phyloP scores from a whole-genome alignment of 2,329 filamentous ascomycete genomes.

The Mollisia scopiformis region DNA sequence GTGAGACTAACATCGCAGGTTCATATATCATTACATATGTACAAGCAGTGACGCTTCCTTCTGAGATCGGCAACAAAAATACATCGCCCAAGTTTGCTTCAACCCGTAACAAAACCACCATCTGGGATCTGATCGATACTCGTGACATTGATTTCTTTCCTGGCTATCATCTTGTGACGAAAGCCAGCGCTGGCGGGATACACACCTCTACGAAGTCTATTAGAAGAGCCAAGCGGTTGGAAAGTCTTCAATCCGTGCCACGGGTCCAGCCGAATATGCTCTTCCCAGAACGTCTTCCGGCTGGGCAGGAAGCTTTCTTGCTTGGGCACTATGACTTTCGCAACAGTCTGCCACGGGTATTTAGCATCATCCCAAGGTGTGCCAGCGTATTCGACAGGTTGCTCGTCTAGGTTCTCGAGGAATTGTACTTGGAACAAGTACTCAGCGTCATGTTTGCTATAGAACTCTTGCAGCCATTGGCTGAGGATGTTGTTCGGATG shows the following conservation, averaged over 20 bases:
- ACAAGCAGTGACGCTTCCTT: background rate
- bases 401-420: conserved; percentile 48
- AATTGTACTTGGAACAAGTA: conserved; percentile 51
- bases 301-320: conserved; percentile 45
- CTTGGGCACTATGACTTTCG: conserved; percentile 41
- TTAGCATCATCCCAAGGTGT: conserved; percentile 48
- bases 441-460: conserved; percentile 42
- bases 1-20: no score
- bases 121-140: conserved; percentile 43
- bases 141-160: conserved; percentile 40
- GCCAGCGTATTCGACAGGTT: conserved; percentile 48
- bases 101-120: conserved; percentile 15
- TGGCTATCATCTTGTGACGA: conserved; percentile 41
- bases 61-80: background rate
- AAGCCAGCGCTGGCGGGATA: conserved; percentile 42
- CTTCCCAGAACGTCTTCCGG: conserved; percentile 46
- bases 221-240: conserved; percentile 43
- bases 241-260: conserved; percentile 46
- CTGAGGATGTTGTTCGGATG: conserved; percentile 42
- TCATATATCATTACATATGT: no score
- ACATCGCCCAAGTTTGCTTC: background rate
- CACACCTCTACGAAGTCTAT: conserved; percentile 42
- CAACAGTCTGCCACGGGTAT: conserved; percentile 51
- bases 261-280: conserved; percentile 46
- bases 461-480: conserved; percentile 44